Conservation (phyloP, 805 yeast genomes). For the Debaryomyces castellii region DNA sequence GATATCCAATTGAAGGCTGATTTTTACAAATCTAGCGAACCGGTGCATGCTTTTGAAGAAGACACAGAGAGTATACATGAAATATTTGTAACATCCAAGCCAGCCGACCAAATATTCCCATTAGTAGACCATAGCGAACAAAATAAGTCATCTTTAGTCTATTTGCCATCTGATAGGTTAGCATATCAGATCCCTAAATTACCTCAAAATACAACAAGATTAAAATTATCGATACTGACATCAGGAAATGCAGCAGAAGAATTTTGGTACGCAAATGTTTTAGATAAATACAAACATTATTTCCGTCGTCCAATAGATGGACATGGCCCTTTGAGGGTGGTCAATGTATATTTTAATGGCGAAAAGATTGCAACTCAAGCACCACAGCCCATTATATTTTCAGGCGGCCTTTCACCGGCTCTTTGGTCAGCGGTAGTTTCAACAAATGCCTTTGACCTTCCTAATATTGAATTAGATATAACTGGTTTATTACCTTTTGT, state of each 20-base stretch:
- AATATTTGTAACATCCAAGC: slow-evolving; percentile 28
- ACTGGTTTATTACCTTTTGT: slow-evolving; percentile 68
- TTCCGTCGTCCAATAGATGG: slow-evolving; percentile 45
- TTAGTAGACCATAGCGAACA: slow-evolving; percentile 23
- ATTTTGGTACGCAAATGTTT: slow-evolving; percentile 71
- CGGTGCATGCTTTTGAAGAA: neutral
- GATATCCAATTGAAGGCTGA: slow-evolving; percentile 49
- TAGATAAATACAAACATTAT: slow-evolving; percentile 46
- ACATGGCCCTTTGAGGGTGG: slow-evolving; percentile 70
- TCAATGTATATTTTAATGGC: slow-evolving; percentile 62
- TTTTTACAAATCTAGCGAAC: slow-evolving; percentile 37
- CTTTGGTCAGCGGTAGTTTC: slow-evolving; percentile 83
- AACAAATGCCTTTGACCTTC: slow-evolving; percentile 69
- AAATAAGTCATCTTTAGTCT: slow-evolving; percentile 43
- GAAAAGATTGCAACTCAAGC: slow-evolving; percentile 57
- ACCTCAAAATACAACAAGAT: slow-evolving; percentile 57
- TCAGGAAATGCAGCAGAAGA: slow-evolving; percentile 82
- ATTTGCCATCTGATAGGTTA: slow-evolving; percentile 43
- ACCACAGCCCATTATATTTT: slow-evolving; percentile 73
- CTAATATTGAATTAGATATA: slow-evolving; percentile 67
- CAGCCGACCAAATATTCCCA: slow-evolving; percentile 41
- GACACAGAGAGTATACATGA: slow-evolving; percentile 4
- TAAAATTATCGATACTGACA: slow-evolving; percentile 57
- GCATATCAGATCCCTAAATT: slow-evolving; percentile 44
- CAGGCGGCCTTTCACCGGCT: slow-evolving; percentile 81